Evolutionary conservation across 2,329 filamentous ascomycete genomes (phyloP), one percentile per base, ranked within the genome.

Genomic region (Xylariaceae sp.): DNA sequence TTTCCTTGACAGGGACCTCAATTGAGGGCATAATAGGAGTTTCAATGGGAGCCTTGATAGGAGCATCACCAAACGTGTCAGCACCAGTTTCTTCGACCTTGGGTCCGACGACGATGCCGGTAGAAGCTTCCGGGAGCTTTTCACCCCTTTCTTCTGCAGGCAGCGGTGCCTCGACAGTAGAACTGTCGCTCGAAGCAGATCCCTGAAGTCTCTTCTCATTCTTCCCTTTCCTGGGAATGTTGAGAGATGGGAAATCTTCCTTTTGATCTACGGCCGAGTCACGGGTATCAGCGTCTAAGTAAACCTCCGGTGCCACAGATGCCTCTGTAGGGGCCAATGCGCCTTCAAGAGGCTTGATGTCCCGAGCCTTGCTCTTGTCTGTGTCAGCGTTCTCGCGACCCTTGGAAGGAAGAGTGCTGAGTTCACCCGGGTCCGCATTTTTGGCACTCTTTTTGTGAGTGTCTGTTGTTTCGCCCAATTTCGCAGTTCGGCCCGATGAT

Each of bases 301-400:
- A 2, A 15, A 47, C 10, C 26, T 52, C 39, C 1, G 36, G 0
- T 13, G 45, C 44, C 5, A n/a, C 12, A 39, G 53, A 13, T 10
- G 19, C n/a, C 12, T 50, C 48, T 34, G n/a, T 42, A 47, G 5
- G 16, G n/a, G 29, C 22, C 40, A 51, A 40, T 15, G 34, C 15
- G 50, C 41, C 51, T 41, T 26, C 32, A 10, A 21, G 10, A 16
- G 47, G 18, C 40, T 50, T 44, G 16, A 48, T 52, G 12, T 68
- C 48, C 32, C 41, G 57, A 26, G 61, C 58, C 42, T 68, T 64
- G 5, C 63, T 65, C 55, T 75, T 74, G 46, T 44, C 51, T 43
- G 72, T 72, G 61, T 73, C 74, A 26, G 71, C 69, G 47, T 74
- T 75, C 63, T 74, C 74, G n/a, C n/a, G n/a, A 30, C 69, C 67